Percentiles rank a stretch among this genome's conserved stretches.
phyloP scores from a whole-genome alignment of 1,284 basidiomycete genomes.

The Trametes sp. region DNA sequence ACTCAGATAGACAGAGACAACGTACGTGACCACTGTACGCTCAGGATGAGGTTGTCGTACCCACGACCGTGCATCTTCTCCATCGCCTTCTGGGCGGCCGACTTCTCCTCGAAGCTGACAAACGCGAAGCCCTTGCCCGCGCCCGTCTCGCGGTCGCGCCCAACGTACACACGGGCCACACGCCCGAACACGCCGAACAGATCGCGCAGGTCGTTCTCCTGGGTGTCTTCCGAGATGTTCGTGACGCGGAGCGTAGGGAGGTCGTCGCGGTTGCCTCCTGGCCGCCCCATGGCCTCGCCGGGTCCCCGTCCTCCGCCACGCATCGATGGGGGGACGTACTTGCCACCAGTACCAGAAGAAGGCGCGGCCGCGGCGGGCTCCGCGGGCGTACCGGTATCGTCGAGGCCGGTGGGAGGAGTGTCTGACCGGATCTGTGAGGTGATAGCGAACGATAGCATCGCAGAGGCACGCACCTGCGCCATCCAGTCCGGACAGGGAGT shows the following conservation, averaged over 20 bases:
- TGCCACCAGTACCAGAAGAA: constrained; percentile 60
- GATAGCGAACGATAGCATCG: constrained; percentile 17
- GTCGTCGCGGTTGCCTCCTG: constrained; percentile 78
- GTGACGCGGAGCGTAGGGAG: constrained; percentile 97
- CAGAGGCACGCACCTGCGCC: constrained; percentile 53
- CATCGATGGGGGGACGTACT: constrained; percentile 95
- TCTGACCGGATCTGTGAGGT: constrained; percentile 39
- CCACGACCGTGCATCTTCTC: constrained; percentile 94
- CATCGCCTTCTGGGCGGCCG: constrained; percentile 87
- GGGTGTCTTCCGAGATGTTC: constrained; percentile 95
- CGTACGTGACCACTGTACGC: constrained; percentile 84
- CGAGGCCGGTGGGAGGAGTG: constrained; percentile 63
- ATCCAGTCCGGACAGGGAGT: constrained; percentile 85
- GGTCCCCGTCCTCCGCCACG: constrained; percentile 76
- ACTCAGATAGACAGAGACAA: constrained; percentile 16
- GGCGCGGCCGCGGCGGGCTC: constrained; percentile 52
- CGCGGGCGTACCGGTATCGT: constrained; percentile 50
- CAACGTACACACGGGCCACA: constrained; percentile 92
- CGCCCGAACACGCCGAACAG: constrained; percentile 89
- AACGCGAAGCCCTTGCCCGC: constrained; percentile 97
- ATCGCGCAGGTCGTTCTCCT: constrained; percentile 94
- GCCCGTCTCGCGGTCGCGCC: constrained; percentile 94
- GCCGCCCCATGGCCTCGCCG: constrained; percentile 84
- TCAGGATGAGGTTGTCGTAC: constrained; percentile 89
- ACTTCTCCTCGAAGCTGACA: constrained; percentile 90